Base-by-base conservation (phyloP, 192 early-diverging fungal genomes). In the Mortierella claussenii region DNA sequence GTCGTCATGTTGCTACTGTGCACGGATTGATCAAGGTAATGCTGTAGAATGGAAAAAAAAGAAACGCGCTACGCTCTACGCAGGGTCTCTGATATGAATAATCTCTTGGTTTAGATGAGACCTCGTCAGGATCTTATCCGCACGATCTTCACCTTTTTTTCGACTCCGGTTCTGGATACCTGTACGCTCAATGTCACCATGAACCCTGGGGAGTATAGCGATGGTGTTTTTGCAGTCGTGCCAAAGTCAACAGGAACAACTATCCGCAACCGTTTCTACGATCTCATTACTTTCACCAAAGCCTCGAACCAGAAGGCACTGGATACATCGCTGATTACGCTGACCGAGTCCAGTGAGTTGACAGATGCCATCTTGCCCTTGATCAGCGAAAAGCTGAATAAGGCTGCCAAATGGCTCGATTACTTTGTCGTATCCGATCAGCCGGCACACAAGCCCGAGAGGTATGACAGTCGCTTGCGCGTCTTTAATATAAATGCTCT, bases 361-460 rank as follows among this genome's bases (percentile, higher is more conserved):
- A 45, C 73, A 7, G 73, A 76, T 13, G 73, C 73, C 18, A 76
- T 76, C 40, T 27, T 76, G 64, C 73, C 73, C 8, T 23, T 76
- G 12, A 50, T 76, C 20, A 30, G 52, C 15, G 58, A 60, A 2
- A 54, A 62, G 26, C 11, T 76, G 26, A 76, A 76, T 53, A 26
- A 67, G 43, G 73, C 73, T 27, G 73, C 58, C 13, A n/a, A 67
- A 2, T 76, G 64, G 73, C 56, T 76, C 12, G 73, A 76, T 24
- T 76, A 76, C 42, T 76, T 76, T 76, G 44, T 76, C n/a, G 73
- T 76, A 12, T 67, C 73, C 4, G 73, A 76, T 26, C 73, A 76
- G 51, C 73, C 73, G 18, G 24, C 46, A 20, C 23, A 28, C 59
- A 76, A 67, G 37, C 73, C 73, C 3, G 65, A 66, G 28, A 45